Conservation (phyloP, 1,284 basidiomycete genomes). For the Sporisorium graminicola region DNA sequence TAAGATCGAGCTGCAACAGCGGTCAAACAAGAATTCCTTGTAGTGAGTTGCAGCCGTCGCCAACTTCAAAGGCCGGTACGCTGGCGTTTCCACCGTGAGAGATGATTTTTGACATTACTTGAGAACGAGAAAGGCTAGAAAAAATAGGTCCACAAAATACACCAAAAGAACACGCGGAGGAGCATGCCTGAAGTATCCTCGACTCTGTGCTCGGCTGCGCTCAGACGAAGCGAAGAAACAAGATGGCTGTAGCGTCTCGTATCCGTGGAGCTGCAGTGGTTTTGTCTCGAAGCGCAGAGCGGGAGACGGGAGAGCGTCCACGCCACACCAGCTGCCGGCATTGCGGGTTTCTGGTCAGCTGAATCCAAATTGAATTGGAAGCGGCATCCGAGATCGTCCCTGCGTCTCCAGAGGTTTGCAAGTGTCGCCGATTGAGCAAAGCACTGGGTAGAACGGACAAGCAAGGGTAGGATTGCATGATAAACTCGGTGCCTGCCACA, state of each 20-base stretch:
- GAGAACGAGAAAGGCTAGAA: not conserved
- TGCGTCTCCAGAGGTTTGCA: not conserved
- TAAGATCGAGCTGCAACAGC: not conserved
- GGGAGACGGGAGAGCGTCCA: no score
- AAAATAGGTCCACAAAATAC: not conserved
- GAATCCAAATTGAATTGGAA: no score
- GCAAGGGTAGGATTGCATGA: not conserved
- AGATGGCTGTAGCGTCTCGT: no score
- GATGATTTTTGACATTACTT: no score
- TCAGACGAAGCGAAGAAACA: not conserved
- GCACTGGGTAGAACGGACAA: not conserved
- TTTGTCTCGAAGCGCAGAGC: no score
- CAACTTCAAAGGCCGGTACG: not conserved
- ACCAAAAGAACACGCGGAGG: not conserved
- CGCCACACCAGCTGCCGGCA: not conserved
- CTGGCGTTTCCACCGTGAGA: not conserved
- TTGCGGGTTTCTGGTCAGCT: no score
- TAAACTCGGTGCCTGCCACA: not conserved
- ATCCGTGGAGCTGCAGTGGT: no score
- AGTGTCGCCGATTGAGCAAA: not conserved
- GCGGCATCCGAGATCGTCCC: slow-evolving; percentile 5
- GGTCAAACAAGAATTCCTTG: not conserved
- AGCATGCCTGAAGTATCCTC: not conserved
- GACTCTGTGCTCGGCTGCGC: not conserved
- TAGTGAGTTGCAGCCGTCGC: no score